Conservation (phyloP, 805 yeast species). For the Metschnikowia anglica region DNA sequence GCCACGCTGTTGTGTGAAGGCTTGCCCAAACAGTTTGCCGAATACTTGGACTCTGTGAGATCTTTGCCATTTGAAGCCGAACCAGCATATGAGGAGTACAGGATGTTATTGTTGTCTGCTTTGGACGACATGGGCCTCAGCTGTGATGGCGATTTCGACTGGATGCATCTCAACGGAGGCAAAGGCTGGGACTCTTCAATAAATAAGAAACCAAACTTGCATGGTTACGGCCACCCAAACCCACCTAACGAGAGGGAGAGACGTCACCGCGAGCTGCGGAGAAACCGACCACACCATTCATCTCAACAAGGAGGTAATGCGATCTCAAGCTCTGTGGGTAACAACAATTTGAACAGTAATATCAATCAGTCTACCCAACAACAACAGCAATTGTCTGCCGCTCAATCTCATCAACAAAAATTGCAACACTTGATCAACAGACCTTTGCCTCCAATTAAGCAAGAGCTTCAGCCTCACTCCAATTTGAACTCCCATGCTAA, state of each 20-base stretch:
- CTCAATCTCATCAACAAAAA: slow-evolving; percentile 49
- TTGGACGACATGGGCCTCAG: slow-evolving; percentile 56
- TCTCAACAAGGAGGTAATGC: slow-evolving; percentile 15
- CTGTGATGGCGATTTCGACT: slow-evolving; percentile 72
- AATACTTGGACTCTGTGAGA: slow-evolving; percentile 68
- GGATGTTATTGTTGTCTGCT: slow-evolving; percentile 58
- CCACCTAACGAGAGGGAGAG: slow-evolving; percentile 51
- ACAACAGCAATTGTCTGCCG: slow-evolving; percentile 38
- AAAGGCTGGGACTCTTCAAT: slow-evolving; percentile 77
- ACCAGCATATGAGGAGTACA: slow-evolving; percentile 71
- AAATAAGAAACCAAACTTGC: slow-evolving; percentile 75
- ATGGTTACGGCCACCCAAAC: slow-evolving; percentile 77
- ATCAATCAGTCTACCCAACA: slow-evolving; percentile 22
- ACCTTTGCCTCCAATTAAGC: slow-evolving; percentile 49
- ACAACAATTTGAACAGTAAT: slow-evolving; percentile 25
- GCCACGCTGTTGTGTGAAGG: slow-evolving; percentile 79
- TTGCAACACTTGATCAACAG: slow-evolving; percentile 49
- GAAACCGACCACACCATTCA: slow-evolving; percentile 39
- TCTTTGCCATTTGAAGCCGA: slow-evolving; percentile 72
- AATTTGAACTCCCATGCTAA: slow-evolving; percentile 18
- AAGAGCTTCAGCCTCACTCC: slow-evolving; percentile 31
- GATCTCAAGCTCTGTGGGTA: slow-evolving; percentile 18
- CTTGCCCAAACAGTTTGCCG: slow-evolving; percentile 72
- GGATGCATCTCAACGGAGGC: slow-evolving; percentile 79
- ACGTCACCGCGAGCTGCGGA: slow-evolving; percentile 47